Percentiles rank a stretch among this genome's conserved stretches.
These are phyloP conservation scores for Smithsoniella earleae DNA, from an alignment of 163 green algal genomes.

Conservation along the genomic window DNA sequence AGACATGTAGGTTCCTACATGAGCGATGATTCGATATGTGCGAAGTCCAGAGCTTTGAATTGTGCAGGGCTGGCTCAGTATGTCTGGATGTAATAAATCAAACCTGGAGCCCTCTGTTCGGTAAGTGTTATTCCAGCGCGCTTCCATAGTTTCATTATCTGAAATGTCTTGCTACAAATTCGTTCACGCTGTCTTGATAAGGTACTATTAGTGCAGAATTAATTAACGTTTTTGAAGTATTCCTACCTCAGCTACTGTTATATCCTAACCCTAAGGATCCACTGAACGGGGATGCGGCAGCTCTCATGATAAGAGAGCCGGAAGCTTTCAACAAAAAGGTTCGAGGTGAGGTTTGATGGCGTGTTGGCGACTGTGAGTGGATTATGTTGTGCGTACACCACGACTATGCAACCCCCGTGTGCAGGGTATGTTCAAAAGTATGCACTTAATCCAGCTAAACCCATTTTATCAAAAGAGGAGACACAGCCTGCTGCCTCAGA, in stretches of 20 bases:
- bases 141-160: too few relatives aligned
- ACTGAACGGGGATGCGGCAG: slow-evolving; percentile 93
- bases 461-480: not conserved
- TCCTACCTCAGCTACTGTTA: slow-evolving; percentile 94
- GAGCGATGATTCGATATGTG: too few relatives aligned
- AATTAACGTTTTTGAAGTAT: slow-evolving; percentile 98
- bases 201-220: slow-evolving; percentile 63
- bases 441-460: not conserved
- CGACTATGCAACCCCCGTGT: too few relatives aligned
- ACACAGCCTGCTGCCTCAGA: not conserved
- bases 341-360: slow-evolving; percentile 55
- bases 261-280: slow-evolving; percentile 97
- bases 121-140: too few relatives aligned
- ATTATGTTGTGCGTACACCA: too few relatives aligned
- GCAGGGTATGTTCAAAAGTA: slow-evolving; percentile 25
- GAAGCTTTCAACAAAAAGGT: slow-evolving; percentile 81
- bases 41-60: too few relatives aligned
- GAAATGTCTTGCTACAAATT: not conserved
- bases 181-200: not conserved
- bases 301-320: slow-evolving; percentile 92
- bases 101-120: slow-evolving; percentile 98
- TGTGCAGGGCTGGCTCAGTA: slow-evolving; percentile 76
- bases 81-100: slow-evolving; percentile 99
- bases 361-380: not conserved
- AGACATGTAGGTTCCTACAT: too few relatives aligned